Evolutionary conservation across 208 protist species (phyloP), one percentile per base, ranked within the genome.

Genomic region (Crithidia sp.): DNA sequence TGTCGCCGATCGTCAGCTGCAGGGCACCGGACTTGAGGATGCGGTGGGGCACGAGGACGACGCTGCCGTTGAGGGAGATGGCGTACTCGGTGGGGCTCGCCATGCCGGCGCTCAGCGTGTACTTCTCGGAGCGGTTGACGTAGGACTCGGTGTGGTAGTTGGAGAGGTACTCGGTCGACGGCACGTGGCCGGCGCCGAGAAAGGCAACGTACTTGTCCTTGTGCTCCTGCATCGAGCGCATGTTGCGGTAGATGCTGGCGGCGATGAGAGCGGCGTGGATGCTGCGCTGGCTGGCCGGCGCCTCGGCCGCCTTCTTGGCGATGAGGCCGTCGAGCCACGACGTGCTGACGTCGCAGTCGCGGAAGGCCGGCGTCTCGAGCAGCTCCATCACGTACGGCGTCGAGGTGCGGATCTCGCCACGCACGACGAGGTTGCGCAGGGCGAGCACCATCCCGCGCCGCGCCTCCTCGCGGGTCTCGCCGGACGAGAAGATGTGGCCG

Each of bases 401-500:
- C n/a, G 96, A 97, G 50, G 94, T 99, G 71, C 95, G 93, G 68
- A 99, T 98, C 49, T 99, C 97, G 52, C 97, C 97, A 17, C 90
- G 85, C 71, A 99, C 96, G 68, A 93, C 90, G 37, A 99, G 82
- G 70, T 99, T 98, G 77, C 97, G 92, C 43, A 99, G 79, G 6
- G 94, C 93, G 16, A 97, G 74, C 41, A 98, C 82, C 94, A 99
- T 96, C 37, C 86, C 87, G 39, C 94, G 90, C 28, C 98, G 88
- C 12, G 98, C 96, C 8, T 97, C 94, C 79, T 99, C 97, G 62
- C 98, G 91, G 37, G 85, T 98, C 13, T 82, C 72, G 60, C 96
- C 98, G 43, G 84, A 94, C 28, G 98, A 94, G 83, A 99, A 99
- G 70, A 99, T 95, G 76, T 99, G 97, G n/a, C 98, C 98, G 81